Conservation (phyloP, 2,329 filamentous ascomycete species). For the Monilinia fructigena region DNA sequence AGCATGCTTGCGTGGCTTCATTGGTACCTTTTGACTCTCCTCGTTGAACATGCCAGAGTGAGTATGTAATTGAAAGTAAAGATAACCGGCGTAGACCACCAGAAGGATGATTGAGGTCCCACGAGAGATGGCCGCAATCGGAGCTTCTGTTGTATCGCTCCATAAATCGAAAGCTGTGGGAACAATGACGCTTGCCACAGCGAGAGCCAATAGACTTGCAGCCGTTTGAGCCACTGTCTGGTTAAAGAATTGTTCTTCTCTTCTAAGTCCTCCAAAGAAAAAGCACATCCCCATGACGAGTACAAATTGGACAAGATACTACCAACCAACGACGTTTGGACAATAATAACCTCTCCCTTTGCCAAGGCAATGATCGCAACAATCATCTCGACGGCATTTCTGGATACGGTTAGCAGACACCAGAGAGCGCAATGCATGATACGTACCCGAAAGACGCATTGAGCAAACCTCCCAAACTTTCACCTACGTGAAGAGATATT, state of each 20-base stretch:
- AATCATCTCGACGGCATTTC: constrained; percentile 85
- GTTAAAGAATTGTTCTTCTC: constrained; percentile 86
- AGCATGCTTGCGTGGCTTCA: constrained; percentile 47
- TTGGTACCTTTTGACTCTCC: constrained; percentile 74
- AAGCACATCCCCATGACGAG: constrained; percentile 91
- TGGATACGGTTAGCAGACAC: constrained; percentile 39
- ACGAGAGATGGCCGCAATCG: constrained; percentile 64
- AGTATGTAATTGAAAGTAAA: constrained; percentile 88
- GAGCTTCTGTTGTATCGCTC: constrained; percentile 41
- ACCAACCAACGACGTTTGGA: constrained; percentile 89
- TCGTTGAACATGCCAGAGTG: constrained; percentile 78
- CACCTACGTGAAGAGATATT: constrained; percentile 76
- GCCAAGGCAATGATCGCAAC: constrained; percentile 81
- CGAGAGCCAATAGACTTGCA: constrained; percentile 64
- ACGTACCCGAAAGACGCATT: constrained; percentile 84
- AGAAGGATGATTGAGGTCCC: constrained; percentile 79
- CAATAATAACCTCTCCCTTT: constrained; percentile 68
- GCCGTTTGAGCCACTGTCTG: constrained; percentile 88
- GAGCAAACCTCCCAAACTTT: constrained; percentile 82
- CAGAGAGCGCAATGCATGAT: constrained; percentile 11
- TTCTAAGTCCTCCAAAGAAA: constrained; percentile 70
- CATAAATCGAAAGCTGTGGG: constrained; percentile 78
- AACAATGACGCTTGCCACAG: constrained; percentile 79
- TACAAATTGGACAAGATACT: constrained; percentile 88
- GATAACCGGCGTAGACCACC: constrained; percentile 77